phyloP scores from a whole-genome alignment of 2,329 filamentous ascomycete genomes.

The Penicillium sp. region DNA sequence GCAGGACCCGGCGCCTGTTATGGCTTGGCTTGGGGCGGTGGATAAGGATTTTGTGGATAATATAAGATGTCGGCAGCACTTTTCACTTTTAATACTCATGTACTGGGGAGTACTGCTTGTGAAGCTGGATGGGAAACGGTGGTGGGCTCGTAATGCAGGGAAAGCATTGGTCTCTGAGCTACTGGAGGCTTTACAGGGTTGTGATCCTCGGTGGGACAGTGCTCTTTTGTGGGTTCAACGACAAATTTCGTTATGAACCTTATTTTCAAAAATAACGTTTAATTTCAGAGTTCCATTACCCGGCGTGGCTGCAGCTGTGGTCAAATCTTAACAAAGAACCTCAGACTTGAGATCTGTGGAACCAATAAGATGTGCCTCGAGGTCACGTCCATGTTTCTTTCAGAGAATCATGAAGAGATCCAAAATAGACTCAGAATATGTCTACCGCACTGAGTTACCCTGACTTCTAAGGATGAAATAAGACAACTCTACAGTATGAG shows the following conservation, averaged over 20 bases:
- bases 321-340: background rate
- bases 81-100: slow-evolving; percentile 36
- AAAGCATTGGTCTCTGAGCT: slow-evolving; percentile 33
- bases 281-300: background rate
- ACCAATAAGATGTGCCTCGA: background rate
- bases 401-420: background rate
- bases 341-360: background rate
- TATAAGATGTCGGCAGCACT: slow-evolving; percentile 29
- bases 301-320: background rate
- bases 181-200: slow-evolving; percentile 18
- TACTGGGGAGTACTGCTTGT: slow-evolving; percentile 39
- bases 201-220: slow-evolving; percentile 26
- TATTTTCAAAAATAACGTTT: background rate
- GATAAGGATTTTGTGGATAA: slow-evolving; percentile 35
- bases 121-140: slow-evolving; percentile 31
- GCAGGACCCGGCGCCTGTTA: slow-evolving; percentile 30
- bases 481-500: too few relatives aligned
- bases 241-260: slow-evolving; percentile 24
- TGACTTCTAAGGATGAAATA: too few relatives aligned
- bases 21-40: slow-evolving; percentile 36
- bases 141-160: slow-evolving; percentile 38
- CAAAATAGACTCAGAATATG: background rate
- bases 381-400: background rate
- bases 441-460: too few relatives aligned
- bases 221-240: slow-evolving; percentile 31